Evolutionary conservation across 352 stramenopile genomes (phyloP).

Genomic region (Lagenidium sp.): DNA sequence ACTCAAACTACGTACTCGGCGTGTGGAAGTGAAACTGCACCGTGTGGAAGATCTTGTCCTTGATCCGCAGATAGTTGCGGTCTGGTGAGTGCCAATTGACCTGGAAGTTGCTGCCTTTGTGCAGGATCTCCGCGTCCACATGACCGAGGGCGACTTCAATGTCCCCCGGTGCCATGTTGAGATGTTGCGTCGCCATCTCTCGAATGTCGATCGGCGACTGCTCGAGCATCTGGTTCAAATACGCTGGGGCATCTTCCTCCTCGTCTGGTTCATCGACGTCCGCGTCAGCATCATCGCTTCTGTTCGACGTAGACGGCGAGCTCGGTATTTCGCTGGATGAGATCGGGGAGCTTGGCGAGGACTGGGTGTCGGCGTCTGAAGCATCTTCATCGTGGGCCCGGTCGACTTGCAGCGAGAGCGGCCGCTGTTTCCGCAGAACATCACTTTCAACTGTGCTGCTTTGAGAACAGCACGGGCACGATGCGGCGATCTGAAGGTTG

Average conservation of each 20-base stretch:
- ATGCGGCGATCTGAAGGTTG: no score
- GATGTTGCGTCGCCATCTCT: constrained; percentile 14
- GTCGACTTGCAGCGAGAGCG: no score
- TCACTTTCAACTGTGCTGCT: no score
- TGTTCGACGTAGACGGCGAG: no score
- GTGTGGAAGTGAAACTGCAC: constrained; percentile 37
- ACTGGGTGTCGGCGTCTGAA: constrained; percentile 11
- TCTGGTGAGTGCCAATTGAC: constrained; percentile 32
- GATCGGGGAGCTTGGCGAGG: constrained; percentile 3
- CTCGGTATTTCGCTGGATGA: no score
- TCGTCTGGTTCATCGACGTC: background rate
- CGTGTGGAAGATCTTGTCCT: constrained; percentile 12
- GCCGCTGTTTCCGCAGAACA: no score
- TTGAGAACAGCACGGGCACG: no score
- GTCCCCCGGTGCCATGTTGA: constrained; percentile 12
- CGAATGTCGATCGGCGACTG: constrained; percentile 54
- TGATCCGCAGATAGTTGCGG: constrained; percentile 13
- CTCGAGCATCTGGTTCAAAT: constrained; percentile 6
- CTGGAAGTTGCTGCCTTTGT: constrained; percentile 34
- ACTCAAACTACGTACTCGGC: constrained; percentile 31
- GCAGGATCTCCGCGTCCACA: constrained; percentile 24
- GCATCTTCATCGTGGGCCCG: background rate
- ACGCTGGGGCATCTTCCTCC: background rate
- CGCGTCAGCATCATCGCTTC: no score
- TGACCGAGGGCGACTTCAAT: constrained; percentile 20